phyloP scores from a whole-genome alignment of 2,329 filamentous ascomycete species.

The Alternaria sp. region DNA sequence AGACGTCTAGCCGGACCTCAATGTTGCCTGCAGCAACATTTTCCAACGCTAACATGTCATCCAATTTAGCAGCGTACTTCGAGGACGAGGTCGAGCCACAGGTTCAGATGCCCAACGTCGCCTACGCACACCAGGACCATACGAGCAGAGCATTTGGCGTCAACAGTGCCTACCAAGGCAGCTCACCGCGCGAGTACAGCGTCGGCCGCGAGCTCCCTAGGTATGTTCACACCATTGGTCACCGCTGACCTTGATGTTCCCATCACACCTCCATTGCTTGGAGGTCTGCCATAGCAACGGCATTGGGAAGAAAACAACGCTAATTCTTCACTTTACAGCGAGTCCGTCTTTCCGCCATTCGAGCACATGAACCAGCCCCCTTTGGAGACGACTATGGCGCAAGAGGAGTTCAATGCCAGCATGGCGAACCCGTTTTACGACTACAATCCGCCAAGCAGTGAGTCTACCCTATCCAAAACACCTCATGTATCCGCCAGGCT shows the following conservation, averaged over 20 bases:
- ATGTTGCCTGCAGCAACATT: background rate
- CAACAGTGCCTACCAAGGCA: background rate
- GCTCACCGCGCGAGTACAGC: constrained; percentile 4
- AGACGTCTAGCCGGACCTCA: background rate
- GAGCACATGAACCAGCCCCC: background rate
- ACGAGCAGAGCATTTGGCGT: background rate
- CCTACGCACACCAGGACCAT: background rate
- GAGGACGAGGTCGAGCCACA: background rate
- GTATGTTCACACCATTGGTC: background rate
- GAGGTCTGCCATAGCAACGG: constrained; percentile 16
- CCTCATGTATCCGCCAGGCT: background rate
- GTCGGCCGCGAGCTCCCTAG: background rate
- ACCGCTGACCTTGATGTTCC: background rate
- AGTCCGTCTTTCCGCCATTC: background rate
- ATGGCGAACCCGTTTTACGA: background rate
- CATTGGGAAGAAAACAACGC: background rate
- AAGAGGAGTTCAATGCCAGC: background rate
- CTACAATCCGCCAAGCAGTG: background rate
- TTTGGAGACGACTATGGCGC: background rate
- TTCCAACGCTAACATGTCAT: background rate
- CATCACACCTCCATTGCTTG: constrained; percentile 17
- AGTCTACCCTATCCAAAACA: background rate
- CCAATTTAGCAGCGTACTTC: background rate
- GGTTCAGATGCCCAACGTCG: background rate
- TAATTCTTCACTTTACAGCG: background rate